Conservation (phyloP, 1,284 basidiomycete genomes). For the Naganishia liquefaciens region DNA sequence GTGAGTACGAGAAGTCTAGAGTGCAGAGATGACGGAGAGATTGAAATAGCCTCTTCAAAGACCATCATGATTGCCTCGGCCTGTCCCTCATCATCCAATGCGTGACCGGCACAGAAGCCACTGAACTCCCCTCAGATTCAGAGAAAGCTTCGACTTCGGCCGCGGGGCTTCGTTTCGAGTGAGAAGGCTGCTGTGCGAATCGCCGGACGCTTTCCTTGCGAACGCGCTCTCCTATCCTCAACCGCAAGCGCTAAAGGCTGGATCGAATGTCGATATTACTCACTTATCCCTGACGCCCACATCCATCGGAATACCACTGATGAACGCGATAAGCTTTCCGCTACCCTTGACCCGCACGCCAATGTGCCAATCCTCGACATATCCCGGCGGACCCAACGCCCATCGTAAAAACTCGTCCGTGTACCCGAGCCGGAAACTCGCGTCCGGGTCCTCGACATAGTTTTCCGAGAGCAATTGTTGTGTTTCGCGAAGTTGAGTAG, state of each 20-base stretch:
- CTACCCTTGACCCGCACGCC: constrained; percentile 88
- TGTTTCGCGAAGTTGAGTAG: constrained; percentile 76
- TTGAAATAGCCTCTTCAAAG: background rate
- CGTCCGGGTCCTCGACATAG: constrained; percentile 96
- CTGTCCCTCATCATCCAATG: no score
- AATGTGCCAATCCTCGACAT: constrained; percentile 89
- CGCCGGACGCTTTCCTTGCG: no score
- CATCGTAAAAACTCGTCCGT: constrained; percentile 92
- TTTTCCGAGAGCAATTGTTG: constrained; percentile 88
- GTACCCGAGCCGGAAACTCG: constrained; percentile 94
- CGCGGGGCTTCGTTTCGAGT: no score
- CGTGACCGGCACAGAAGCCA: no score
- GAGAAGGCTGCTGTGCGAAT: no score
- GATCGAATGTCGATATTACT: constrained; percentile 45
- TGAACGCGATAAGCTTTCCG: constrained; percentile 95
- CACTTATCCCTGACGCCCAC: constrained; percentile 78
- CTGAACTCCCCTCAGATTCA: no score
- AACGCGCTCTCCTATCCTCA: background rate
- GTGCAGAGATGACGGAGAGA: constrained; percentile 24
- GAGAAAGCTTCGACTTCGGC: no score
- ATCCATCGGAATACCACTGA: constrained; percentile 87
- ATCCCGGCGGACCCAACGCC: constrained; percentile 94
- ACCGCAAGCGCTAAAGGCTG: background rate
- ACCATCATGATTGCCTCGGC: no score
- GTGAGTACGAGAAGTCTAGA: background rate